These are phyloP conservation scores for Sclerotinia glacialis DNA, from an alignment of 2,329 filamentous ascomycete genomes.

Conservation along the genomic window DNA sequence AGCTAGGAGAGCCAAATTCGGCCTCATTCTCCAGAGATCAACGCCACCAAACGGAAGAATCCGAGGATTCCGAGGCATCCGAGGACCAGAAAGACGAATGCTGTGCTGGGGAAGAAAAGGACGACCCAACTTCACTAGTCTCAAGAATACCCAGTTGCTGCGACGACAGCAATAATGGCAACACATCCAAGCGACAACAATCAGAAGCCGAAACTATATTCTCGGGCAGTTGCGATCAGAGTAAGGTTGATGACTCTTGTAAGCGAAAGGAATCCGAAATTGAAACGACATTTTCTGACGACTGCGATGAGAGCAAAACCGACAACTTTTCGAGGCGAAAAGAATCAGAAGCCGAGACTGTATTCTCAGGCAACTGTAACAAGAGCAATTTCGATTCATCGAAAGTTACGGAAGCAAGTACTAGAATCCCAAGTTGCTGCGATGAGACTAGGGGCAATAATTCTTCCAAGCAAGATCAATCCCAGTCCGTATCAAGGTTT, in stretches of 20 bases:
- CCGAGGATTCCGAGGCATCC: not conserved
- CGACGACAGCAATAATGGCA: not conserved
- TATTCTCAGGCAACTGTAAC: not conserved
- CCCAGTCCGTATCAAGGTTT: not conserved
- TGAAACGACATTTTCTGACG: not conserved
- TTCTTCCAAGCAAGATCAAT: not conserved
- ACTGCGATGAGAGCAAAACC: not conserved
- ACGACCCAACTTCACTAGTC: not conserved
- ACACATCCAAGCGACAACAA: not conserved
- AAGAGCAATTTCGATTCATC: not conserved
- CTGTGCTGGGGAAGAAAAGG: not conserved
- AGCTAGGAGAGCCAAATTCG: not conserved
- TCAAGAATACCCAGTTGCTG: conserved; percentile 20
- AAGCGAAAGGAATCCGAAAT: not conserved
- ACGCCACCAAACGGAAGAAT: not conserved
- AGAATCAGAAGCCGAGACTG: not conserved
- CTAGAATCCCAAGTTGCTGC: not conserved
- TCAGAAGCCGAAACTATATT: conserved; percentile 12
- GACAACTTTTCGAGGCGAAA: not conserved
- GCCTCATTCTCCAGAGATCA: not conserved
- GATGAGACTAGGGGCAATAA: not conserved
- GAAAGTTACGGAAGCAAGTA: not conserved
- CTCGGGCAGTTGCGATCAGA: conserved; percentile 14
- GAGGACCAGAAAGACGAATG: not conserved
- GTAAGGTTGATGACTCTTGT: not conserved